These are phyloP conservation scores for Wallemia hederae DNA, from an alignment of 1,284 basidiomycete genomes.

Conservation along the genomic window DNA sequence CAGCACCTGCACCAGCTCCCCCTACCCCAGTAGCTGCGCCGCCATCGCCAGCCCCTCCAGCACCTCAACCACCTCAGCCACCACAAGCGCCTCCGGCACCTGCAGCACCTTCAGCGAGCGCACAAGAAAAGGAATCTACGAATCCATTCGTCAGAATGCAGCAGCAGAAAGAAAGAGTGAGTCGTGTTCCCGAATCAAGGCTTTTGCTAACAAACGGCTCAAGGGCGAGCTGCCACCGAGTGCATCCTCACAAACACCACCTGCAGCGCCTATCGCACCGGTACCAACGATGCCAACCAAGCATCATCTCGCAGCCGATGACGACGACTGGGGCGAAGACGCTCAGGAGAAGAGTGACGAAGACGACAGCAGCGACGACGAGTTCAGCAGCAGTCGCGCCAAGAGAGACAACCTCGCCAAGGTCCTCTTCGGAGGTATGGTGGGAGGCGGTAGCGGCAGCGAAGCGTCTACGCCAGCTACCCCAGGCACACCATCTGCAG, in stretches of 20 bases:
- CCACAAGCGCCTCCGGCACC: constrained; percentile 9
- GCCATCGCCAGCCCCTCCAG: constrained; percentile 10
- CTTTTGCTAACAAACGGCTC: not conserved
- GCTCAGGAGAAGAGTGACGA: constrained; percentile 37
- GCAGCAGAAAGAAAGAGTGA: constrained; percentile 2
- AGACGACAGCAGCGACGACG: constrained; percentile 50
- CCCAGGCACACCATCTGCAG: constrained; percentile 12
- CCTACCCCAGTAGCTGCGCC: constrained; percentile 15
- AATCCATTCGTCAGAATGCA: constrained; percentile 10
- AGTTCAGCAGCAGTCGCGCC: constrained; percentile 31
- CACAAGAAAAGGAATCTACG: constrained; percentile 5
- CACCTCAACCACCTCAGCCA: not conserved
- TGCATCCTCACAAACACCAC: too few relatives aligned
- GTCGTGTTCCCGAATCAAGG: not conserved
- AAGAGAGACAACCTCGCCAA: constrained; percentile 42
- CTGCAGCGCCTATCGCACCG: constrained; percentile 12
- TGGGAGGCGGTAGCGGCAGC: constrained; percentile 14
- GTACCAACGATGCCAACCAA: constrained; percentile 17
- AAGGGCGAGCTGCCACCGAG: too few relatives aligned
- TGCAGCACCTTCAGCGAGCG: constrained; percentile 4
- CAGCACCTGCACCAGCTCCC: constrained; percentile 16
- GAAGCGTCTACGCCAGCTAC: constrained; percentile 13
- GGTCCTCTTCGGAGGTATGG: constrained; percentile 39
- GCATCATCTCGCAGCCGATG: constrained; percentile 28
- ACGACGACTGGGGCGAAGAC: constrained; percentile 53